Evolutionary conservation across 331 rosid genomes (phyloP), one percentile per base, ranked within the genome.

Genomic region (Arachis monticola): DNA sequence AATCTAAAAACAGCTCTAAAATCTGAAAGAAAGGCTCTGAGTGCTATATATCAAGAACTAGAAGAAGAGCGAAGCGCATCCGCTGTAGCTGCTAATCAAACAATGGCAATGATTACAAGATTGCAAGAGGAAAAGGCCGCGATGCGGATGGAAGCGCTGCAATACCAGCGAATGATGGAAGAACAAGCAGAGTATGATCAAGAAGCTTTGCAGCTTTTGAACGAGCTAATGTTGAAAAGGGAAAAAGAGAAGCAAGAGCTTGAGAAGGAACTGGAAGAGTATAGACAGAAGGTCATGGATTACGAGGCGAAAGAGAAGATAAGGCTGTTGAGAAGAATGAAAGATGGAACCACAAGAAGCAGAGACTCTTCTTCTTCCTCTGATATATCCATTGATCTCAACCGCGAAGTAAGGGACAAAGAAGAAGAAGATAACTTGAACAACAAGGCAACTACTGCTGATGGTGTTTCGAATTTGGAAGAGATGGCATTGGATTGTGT

Each of bases 11-110:
- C 82, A 5, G 90, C 84, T 0, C 46, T 92, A 52, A 81, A 79
- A 73, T 32, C 80, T 0, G 93, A 92, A 64, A 70, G 88, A 42
- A 88, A 64, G 71, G 83, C 89, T 51, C 67, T 90, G 12, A 77
- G 85, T 71, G 90, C 80, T 31, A 57, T 88, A 74, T 90, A 92
- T 59, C 85, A 89, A 78, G 97, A 92, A 32, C 89, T 88, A 57
- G 97, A 92, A 81, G 96, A 92, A 85, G 97, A 92, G 78, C 87
- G 97, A 60, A 90, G 94, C 77, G 97, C 97, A 2, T 90, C 97
- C 3, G 97, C 97, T 31, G 69, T 90, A 11, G 96, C 97, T 35
- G 82, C 97, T 4, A 92, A 92, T 77, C 93, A 92, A 57, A 92
- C 97, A 65, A 92, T 92, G 97, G 96, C 96, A 8, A 92, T 92